phyloP scores from a whole-genome alignment of 2,329 filamentous ascomycete genomes.

The Diaporthe humulicola region DNA sequence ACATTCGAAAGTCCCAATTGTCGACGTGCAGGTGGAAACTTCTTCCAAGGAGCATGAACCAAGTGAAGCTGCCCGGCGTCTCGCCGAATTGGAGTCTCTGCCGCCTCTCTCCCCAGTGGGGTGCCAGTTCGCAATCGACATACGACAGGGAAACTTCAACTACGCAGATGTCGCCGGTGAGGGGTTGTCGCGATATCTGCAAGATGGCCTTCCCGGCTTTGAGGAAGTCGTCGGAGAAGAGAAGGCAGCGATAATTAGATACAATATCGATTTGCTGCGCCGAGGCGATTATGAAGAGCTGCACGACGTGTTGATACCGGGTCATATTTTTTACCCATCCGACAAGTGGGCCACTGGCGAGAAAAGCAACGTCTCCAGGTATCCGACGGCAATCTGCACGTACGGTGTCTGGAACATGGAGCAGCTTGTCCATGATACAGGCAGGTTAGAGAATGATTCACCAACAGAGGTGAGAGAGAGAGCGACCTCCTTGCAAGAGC shows the following conservation, averaged over 20 bases:
- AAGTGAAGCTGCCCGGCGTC: neutral
- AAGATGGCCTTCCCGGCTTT: neutral
- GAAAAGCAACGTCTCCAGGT: neutral
- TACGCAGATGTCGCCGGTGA: neutral
- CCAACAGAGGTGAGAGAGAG: neutral
- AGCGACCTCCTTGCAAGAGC: neutral
- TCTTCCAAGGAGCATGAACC: neutral
- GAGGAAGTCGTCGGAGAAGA: neutral
- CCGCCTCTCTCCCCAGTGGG: slow-evolving; percentile 6
- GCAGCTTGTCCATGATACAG: fast-evolving
- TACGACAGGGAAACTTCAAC: neutral
- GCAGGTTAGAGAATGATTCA: neutral
- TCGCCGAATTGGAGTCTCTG: neutral
- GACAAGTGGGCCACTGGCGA: neutral
- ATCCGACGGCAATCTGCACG: neutral
- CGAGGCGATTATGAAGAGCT: neutral
- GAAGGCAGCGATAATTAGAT: neutral
- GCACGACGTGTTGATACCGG: neutral
- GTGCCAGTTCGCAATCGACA: neutral
- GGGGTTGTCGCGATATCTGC: neutral
- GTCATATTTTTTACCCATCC: neutral
- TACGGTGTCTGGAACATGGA: too few species aligned
- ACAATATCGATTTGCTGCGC: neutral
- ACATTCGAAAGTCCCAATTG: neutral
- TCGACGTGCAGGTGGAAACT: neutral